Percentiles rank a stretch among this genome's conserved stretches.
Evolutionary conservation across 495 filamentous ascomycete species (phyloP).

Genomic region (Tuber indicum): DNA sequence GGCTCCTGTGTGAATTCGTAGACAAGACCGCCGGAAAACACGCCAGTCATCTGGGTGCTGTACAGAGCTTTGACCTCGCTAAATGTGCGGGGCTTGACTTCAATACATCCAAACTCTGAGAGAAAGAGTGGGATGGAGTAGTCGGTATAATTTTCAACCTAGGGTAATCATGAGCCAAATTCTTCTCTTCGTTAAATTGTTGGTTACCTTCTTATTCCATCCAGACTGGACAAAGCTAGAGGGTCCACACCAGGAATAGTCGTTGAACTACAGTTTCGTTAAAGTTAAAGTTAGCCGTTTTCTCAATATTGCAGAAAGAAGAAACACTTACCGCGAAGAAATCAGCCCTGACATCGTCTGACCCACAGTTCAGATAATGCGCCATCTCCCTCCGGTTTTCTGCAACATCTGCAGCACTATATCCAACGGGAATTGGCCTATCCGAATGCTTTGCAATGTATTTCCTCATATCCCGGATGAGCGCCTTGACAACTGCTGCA

Average conservation of each 20-base stretch:
- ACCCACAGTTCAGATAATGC: constrained; percentile 89
- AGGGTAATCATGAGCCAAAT: neutral
- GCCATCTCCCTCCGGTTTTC: constrained; percentile 85
- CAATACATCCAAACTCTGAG: constrained; percentile 86
- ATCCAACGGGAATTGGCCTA: constrained; percentile 80
- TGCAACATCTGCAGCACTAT: constrained; percentile 81
- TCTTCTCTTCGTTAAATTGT: neutral
- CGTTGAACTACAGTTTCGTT: constrained; percentile 53
- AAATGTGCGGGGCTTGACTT: constrained; percentile 70
- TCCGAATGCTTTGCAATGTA: constrained; percentile 71
- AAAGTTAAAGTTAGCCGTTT: too few relatives aligned
- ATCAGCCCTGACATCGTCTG: constrained; percentile 69
- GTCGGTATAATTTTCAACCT: constrained; percentile 60
- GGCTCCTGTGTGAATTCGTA: constrained; percentile 87
- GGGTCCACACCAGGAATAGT: constrained; percentile 93
- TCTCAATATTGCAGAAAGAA: neutral
- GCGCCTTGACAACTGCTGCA: constrained; percentile 87
- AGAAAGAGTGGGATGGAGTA: constrained; percentile 93
- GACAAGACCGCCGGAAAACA: constrained; percentile 93
- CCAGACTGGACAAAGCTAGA: constrained; percentile 58
- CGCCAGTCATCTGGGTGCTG: constrained; percentile 71
- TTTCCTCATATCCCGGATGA: constrained; percentile 82
- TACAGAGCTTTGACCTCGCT: constrained; percentile 75
- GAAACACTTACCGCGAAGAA: constrained; percentile 72
- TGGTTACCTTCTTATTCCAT: constrained; percentile 76